Conservation (phyloP, 176 grass and related monocot species). For the Lolium rigidum region DNA sequence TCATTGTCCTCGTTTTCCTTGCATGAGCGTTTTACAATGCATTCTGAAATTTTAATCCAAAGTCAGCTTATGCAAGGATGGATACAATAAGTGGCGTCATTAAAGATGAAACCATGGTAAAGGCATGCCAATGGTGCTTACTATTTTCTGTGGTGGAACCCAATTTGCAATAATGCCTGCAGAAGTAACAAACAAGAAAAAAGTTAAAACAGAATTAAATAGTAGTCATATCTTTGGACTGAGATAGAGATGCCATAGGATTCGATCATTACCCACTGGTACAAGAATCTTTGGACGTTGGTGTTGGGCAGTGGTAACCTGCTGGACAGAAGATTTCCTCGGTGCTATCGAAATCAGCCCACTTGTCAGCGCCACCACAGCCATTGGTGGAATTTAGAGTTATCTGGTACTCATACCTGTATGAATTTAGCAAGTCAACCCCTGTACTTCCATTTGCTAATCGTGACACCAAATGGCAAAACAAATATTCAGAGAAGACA, state of each 20-base stretch:
- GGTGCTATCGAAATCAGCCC: slow-evolving; percentile 73
- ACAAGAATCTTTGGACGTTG: slow-evolving; percentile 56
- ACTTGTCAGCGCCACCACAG: slow-evolving; percentile 81
- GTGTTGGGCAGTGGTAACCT: slow-evolving; percentile 82
- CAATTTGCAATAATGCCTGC: slow-evolving; percentile 81
- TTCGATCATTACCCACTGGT: slow-evolving; percentile 77
- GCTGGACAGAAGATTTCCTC: slow-evolving; percentile 81
- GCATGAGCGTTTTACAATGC: slow-evolving; percentile 61
- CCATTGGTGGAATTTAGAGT: slow-evolving; percentile 50
- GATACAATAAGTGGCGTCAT: neutral
- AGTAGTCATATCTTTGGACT: neutral
- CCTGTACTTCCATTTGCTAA: neutral
- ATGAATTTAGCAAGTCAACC: neutral
- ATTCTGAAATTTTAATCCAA: slow-evolving; percentile 59
- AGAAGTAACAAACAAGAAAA: slow-evolving; percentile 45
- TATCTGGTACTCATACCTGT: slow-evolving; percentile 88
- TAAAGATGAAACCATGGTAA: neutral
- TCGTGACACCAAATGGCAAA: neutral
- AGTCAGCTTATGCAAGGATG: neutral
- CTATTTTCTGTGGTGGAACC: slow-evolving; percentile 68
- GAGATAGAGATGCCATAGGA: neutral
- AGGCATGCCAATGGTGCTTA: slow-evolving; percentile 45
- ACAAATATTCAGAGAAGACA: slow-evolving; percentile 1
- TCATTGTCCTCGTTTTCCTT: slow-evolving; percentile 49
- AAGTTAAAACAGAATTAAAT: neutral